Conservation (phyloP, 2,329 filamentous ascomycete species). For the Xylaria sp. region DNA sequence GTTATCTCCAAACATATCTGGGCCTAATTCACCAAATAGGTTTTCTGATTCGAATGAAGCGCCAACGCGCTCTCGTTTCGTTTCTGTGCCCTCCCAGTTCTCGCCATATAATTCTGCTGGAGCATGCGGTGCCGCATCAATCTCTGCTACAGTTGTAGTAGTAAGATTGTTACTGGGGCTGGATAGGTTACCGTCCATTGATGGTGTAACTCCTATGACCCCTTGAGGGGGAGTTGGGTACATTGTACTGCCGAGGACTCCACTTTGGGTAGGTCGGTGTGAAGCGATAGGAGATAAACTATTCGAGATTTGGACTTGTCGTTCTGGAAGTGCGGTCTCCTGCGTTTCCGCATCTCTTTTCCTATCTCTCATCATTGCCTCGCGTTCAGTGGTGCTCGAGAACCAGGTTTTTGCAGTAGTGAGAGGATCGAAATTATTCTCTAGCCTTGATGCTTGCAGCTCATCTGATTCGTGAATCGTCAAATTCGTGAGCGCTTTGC, state of each 20-base stretch:
- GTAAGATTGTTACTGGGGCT: constrained; percentile 62
- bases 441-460: constrained; percentile 50
- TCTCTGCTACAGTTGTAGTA: constrained; percentile 49
- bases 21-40: constrained; percentile 75
- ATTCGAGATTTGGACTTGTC: constrained; percentile 56
- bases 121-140: constrained; percentile 50
- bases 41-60: constrained; percentile 63
- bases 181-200: constrained; percentile 64
- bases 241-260: constrained; percentile 63
- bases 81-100: constrained; percentile 56
- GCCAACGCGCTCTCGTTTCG: constrained; percentile 58
- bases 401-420: constrained; percentile 62
- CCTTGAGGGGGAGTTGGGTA: constrained; percentile 77
- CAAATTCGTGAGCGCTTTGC: constrained; percentile 57
- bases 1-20: constrained; percentile 76
- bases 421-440: constrained; percentile 61
- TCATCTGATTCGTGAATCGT: constrained; percentile 55
- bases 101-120: constrained; percentile 49
- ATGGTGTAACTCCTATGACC: constrained; percentile 63
- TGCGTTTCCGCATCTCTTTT: constrained; percentile 59
- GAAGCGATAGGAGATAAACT: constrained; percentile 63
- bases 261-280: constrained; percentile 59
- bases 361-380: constrained; percentile 60
- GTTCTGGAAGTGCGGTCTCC: constrained; percentile 56
- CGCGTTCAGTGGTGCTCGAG: constrained; percentile 55